Conservation (phyloP, 768 basidiomycete species). For the Ephemerocybe angulata region DNA sequence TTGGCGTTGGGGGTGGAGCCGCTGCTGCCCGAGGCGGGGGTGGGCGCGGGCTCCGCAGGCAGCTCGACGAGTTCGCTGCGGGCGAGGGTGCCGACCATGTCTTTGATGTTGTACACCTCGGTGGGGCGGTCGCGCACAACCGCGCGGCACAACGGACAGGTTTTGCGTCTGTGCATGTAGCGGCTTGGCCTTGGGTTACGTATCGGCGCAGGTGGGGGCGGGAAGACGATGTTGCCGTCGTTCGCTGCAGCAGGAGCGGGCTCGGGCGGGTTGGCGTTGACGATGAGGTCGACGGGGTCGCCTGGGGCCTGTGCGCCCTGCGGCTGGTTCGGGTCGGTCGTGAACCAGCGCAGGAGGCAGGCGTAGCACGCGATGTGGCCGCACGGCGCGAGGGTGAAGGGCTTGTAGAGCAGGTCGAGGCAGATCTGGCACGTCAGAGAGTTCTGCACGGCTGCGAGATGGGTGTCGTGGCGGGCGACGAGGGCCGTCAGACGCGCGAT, state of each 20-base stretch:
- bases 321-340: constrained; percentile 33
- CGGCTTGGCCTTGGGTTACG: constrained; percentile 35
- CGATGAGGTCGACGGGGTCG: constrained; percentile 11
- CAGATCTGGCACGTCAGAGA: constrained; percentile 77
- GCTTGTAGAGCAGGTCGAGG: constrained; percentile 67
- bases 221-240: constrained; percentile 32
- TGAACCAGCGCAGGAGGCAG: constrained; percentile 79
- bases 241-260: not conserved
- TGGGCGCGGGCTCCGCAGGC: constrained; percentile 14
- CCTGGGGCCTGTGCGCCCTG: constrained; percentile 18
- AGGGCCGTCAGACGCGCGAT: constrained; percentile 3
- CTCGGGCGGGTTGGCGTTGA: not conserved
- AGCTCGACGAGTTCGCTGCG: constrained; percentile 51
- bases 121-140: constrained; percentile 56
- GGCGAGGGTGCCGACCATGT: constrained; percentile 50
- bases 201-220: too few relatives aligned
- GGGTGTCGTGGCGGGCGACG: not conserved
- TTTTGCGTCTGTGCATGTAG: constrained; percentile 55
- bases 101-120: constrained; percentile 70
- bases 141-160: constrained; percentile 74
- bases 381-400: constrained; percentile 72
- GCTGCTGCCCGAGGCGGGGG: not conserved
- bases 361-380: constrained; percentile 69
- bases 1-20: not conserved
- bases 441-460: constrained; percentile 43